Base-by-base conservation (phyloP, 23 red algal genomes). In the Chondrus crispus region DNA sequence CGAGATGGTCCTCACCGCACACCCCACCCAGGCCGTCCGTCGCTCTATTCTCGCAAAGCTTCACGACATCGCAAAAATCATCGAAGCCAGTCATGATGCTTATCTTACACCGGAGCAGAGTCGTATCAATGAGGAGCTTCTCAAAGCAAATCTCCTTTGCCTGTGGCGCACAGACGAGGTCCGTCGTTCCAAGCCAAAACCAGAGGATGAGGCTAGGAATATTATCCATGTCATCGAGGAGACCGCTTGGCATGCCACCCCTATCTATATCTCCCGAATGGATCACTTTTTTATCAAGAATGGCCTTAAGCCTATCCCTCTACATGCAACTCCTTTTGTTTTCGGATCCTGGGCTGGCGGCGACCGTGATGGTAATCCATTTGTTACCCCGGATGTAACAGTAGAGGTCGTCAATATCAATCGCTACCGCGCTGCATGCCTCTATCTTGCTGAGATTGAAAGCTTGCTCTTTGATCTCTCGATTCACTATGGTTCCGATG, bases 341-440 rank as follows among this genome's bases (percentile, higher is more conserved):
- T 99, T 99, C 54, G 75, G 87, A 52, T 99, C 97, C 18, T 99
- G 97, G 97, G 97, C 97, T 20, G 97, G 97, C 47, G 97, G 97
- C 20, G 97, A 99, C 62, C 93, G 97, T 37, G 97, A 99, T 83
- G 97, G 97, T 3, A 99, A 99, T 85, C 97, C 97, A 18, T 96
- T 95, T 66, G 97, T 99, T 28, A 99, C 97, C 32, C 68, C 97
- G 24, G 81, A 93, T 36, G 97, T 99, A 24, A 99, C 97, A 9
- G 68, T 82, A 14, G 68, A 95, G 39, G 94, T 96, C 3, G 94
- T 96, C 60, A 68, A 84, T 11, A 69, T 99, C 29, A 96, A 99
- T 74, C 84, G 97, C 4, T 96, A 95, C 50, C 91, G 97, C 22
- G 94, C 94, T 13, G 87, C 93, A 13, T 82, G 74, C 32, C 26